These are phyloP conservation scores for Euptelea pleiosperma DNA, from an alignment of 164 flowering plant genomes.

Conservation along the genomic window DNA sequence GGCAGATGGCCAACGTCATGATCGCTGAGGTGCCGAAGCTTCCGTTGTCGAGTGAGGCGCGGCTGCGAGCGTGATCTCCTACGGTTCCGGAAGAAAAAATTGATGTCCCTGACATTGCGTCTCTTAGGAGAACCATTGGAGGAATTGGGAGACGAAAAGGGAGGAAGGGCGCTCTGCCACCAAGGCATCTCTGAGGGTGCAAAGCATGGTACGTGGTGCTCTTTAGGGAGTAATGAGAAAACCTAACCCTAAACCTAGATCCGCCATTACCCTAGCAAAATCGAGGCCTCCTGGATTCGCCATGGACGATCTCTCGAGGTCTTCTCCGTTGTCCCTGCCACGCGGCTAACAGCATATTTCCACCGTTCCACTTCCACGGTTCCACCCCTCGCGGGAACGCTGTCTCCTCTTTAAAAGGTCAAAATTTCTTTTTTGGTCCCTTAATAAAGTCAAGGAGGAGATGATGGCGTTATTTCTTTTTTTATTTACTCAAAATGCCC, in stretches of 20 bases:
- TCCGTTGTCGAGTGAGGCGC: slow-evolving; percentile 26
- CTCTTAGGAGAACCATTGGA: slow-evolving; percentile 5
- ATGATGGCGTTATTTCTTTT: background rate
- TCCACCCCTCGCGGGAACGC: slow-evolving; percentile 9
- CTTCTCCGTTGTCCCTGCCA: no score
- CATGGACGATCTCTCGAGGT: background rate
- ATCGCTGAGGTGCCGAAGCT: slow-evolving; percentile 25
- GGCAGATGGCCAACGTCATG: slow-evolving; percentile 11
- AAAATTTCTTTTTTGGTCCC: background rate
- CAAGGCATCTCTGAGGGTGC: slow-evolving; percentile 36
- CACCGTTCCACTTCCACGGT: no score
- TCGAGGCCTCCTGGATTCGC: background rate
- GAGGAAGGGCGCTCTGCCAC: slow-evolving; percentile 31
- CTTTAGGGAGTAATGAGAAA: background rate
- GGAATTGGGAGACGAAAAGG: slow-evolving; percentile 17
- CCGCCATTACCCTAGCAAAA: background rate
- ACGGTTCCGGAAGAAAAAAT: slow-evolving; percentile 8
- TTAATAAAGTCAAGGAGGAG: background rate
- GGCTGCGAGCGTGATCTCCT: slow-evolving; percentile 10
- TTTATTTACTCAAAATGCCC: background rate
- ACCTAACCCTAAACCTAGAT: background rate
- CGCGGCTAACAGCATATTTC: slow-evolving; percentile 22
- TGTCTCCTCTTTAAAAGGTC: slow-evolving; percentile 12
- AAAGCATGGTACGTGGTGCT: slow-evolving; percentile 21
- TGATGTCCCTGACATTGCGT: slow-evolving; percentile 9